Conservation (phyloP, 441 rosid species). For the Aquilaria agallochum region DNA sequence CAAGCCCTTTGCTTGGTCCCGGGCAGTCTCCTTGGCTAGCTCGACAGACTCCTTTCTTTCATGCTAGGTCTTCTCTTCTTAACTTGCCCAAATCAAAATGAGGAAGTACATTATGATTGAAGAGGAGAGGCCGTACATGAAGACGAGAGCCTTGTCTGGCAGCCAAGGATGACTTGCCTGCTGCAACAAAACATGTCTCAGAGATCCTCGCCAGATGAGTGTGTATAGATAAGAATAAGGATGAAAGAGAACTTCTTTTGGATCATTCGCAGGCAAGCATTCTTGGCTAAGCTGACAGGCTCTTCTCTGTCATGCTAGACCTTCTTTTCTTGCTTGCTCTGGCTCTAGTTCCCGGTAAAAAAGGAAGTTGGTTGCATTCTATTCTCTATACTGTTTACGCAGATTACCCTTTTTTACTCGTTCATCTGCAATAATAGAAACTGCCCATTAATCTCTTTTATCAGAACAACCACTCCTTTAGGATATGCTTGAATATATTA, state of each 20-base stretch:
- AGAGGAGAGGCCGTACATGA: conserved; percentile 22
- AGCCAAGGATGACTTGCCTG: conserved; percentile 32
- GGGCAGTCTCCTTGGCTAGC: conserved; percentile 36
- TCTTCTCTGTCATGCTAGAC: conserved; percentile 18
- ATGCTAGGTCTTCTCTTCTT: conserved; percentile 29
- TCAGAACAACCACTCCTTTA: no score
- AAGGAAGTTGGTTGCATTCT: no score
- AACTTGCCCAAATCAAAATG: background rate
- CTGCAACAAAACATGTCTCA: background rate
- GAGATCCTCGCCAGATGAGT: no score
- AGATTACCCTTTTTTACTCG: no score
- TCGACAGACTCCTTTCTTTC: conserved; percentile 26
- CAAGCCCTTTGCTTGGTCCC: conserved; percentile 5
- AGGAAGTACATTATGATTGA: background rate
- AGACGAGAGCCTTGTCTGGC: conserved; percentile 19
- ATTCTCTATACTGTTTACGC: no score
- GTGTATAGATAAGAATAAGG: no score
- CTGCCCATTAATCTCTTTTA: no score
- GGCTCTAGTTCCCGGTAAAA: no score
- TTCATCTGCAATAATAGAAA: no score
- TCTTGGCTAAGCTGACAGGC: conserved; percentile 22
- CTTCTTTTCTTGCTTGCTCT: conserved; percentile 17
- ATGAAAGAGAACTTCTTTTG: background rate
- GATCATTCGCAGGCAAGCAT: conserved; percentile 12
- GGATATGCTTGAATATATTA: no score